These are phyloP conservation scores for Microsporum ferrugineum DNA, from an alignment of 2,329 filamentous ascomycete species.

Conservation along the genomic window DNA sequence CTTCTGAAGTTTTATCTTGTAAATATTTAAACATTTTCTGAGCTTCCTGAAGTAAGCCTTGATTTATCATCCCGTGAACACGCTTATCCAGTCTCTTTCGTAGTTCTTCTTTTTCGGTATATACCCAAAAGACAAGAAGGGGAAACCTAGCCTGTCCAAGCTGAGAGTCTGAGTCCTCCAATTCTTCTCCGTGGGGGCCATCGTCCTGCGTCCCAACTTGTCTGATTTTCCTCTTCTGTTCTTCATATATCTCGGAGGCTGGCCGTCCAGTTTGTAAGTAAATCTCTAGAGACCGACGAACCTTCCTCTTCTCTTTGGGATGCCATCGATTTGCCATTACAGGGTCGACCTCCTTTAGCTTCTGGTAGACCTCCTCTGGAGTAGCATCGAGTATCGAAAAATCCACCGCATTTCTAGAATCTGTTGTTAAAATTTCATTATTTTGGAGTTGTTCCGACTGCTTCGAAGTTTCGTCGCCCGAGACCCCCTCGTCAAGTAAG, in stretches of 20 bases:
- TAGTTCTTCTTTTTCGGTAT: slow-evolving; percentile 58
- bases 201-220: neutral
- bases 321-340: slow-evolving; percentile 87
- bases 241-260: slow-evolving; percentile 76
- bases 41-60: slow-evolving; percentile 54
- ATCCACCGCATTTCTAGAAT: slow-evolving; percentile 32
- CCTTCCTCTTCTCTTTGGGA: slow-evolving; percentile 83
- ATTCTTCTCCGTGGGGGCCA: slow-evolving; percentile 13
- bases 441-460: slow-evolving; percentile 15
- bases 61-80: slow-evolving; percentile 70
- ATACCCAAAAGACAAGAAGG: slow-evolving; percentile 75
- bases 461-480: slow-evolving; percentile 12
- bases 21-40: slow-evolving; percentile 42
- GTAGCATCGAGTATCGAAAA: slow-evolving; percentile 62
- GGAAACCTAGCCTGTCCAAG: slow-evolving; percentile 38
- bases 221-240: slow-evolving; percentile 46
- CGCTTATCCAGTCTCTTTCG: slow-evolving; percentile 60
- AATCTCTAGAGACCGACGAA: slow-evolving; percentile 79
- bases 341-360: slow-evolving; percentile 71
- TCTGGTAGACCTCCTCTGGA: slow-evolving; percentile 59
- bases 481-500: slow-evolving; percentile 38
- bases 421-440: slow-evolving; percentile 12
- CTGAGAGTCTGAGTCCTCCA: slow-evolving; percentile 4
- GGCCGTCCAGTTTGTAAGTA: slow-evolving; percentile 69
- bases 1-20: slow-evolving; percentile 35